Percentiles rank a stretch among this genome's conserved stretches.
Conservation (phyloP, 352 stramenopile species). For the Phytopythium ostracodes region DNA sequence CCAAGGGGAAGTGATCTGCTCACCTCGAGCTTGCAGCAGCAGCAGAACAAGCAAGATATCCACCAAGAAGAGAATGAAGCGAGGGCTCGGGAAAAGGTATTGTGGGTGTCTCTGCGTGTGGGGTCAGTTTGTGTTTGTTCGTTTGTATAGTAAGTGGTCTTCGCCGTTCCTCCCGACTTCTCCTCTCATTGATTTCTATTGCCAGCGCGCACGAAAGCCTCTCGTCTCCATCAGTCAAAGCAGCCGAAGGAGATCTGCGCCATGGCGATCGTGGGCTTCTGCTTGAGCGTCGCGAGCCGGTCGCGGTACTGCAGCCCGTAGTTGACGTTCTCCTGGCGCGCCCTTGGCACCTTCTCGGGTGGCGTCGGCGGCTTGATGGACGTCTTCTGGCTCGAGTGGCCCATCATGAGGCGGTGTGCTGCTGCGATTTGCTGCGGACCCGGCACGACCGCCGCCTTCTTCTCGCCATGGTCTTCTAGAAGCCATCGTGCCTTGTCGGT, state of each 20-base stretch:
- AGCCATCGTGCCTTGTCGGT: slow-evolving; percentile 75
- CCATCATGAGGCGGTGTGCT: slow-evolving; percentile 77
- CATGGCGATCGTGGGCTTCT: slow-evolving; percentile 74
- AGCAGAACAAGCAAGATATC: neutral
- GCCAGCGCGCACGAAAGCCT: neutral
- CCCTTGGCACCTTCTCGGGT: slow-evolving; percentile 36
- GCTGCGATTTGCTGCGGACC: slow-evolving; percentile 70
- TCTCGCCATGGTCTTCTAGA: slow-evolving; percentile 27
- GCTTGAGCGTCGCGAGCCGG: slow-evolving; percentile 62
- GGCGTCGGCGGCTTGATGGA: slow-evolving; percentile 74
- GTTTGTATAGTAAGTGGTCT: slow-evolving; percentile 6
- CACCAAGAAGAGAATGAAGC: neutral
- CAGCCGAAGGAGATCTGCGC: slow-evolving; percentile 74
- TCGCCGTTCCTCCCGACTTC: neutral
- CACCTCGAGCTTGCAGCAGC: neutral
- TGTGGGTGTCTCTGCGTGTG: neutral
- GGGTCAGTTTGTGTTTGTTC: neutral
- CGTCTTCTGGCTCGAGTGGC: slow-evolving; percentile 78
- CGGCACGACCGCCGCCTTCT: slow-evolving; percentile 59
- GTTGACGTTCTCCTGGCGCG: slow-evolving; percentile 48
- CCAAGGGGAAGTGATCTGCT: slow-evolving; percentile 1
- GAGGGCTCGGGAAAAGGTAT: neutral
- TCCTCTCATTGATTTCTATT: neutral
- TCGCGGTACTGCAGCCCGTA: slow-evolving; percentile 82
- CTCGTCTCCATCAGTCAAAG: slow-evolving; percentile 1